phyloP scores from a whole-genome alignment of 139 green algal genomes.

The Pedinophyceae sp. region DNA sequence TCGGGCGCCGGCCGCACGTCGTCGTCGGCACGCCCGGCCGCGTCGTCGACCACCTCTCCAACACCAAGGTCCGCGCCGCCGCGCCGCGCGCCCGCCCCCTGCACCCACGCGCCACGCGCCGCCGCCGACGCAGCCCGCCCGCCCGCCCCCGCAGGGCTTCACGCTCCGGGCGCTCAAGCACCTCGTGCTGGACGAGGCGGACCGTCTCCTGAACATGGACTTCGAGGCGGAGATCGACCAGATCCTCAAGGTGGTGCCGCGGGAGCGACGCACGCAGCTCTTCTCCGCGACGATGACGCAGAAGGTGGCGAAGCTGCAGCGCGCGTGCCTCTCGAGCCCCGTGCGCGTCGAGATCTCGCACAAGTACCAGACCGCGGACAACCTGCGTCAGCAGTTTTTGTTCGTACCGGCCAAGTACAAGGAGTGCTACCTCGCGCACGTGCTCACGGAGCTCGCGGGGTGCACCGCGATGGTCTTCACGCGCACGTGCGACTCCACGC shows the following conservation, averaged over 20 bases:
- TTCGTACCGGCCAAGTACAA: constrained; percentile 98
- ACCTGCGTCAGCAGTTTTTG: constrained; percentile 92
- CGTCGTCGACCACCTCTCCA: constrained; percentile 96
- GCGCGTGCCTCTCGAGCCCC: constrained; percentile 59
- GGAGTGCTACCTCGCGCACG: constrained; percentile 73
- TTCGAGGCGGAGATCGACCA: constrained; percentile 99
- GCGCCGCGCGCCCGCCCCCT: no score
- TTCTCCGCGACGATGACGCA: constrained; percentile 98
- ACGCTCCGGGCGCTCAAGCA: constrained; percentile 62
- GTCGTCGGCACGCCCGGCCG: constrained; percentile 88
- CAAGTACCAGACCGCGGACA: constrained; percentile 95
- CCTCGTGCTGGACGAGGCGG: constrained; percentile 92
- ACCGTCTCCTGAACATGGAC: constrained; percentile 98
- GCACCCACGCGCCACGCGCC: no score
- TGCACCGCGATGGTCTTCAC: constrained; percentile 79
- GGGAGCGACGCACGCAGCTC: constrained; percentile 79
- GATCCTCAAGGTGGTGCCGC: constrained; percentile 78
- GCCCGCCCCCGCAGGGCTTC: constrained; percentile 90
- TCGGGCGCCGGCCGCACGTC: constrained; percentile 84
- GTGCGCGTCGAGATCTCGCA: constrained; percentile 65
- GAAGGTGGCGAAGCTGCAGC: constrained; percentile 97
- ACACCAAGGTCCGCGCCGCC: constrained; percentile 73
- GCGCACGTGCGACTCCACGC: constrained; percentile 82
- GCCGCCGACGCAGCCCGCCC: no score
- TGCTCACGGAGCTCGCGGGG: constrained; percentile 72